These are phyloP conservation scores for Pythium brachiatum DNA, from an alignment of 352 stramenopile genomes.

Conservation along the genomic window DNA sequence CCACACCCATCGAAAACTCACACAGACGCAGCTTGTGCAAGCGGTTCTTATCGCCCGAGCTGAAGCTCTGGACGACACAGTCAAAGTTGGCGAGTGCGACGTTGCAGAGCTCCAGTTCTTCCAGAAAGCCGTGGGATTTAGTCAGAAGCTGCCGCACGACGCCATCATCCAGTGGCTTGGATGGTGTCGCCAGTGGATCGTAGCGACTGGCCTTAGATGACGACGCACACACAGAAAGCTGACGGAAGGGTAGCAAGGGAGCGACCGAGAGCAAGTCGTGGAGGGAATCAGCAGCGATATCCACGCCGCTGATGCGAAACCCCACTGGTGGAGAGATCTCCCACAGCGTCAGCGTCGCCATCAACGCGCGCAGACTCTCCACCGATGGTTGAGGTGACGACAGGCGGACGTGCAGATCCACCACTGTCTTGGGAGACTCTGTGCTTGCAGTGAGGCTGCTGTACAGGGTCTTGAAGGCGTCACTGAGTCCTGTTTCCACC, in stretches of 20 bases:
- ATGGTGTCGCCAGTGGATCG: constrained; percentile 9
- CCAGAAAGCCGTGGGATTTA: constrained; percentile 11
- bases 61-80: constrained; percentile 12
- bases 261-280: constrained; percentile 5
- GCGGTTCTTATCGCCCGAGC: not conserved
- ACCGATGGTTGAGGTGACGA: not conserved
- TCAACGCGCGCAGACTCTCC: not conserved
- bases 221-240: constrained; percentile 17
- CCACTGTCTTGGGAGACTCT: not conserved
- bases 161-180: constrained; percentile 4
- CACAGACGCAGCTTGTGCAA: constrained; percentile 9
- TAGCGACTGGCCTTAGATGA: constrained; percentile 10
- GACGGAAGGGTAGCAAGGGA: constrained; percentile 10
- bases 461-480: constrained; percentile 11
- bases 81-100: constrained; percentile 18
- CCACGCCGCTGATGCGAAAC: constrained; percentile 13
- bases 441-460: not conserved
- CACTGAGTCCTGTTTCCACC: not conserved
- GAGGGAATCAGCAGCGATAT: constrained; percentile 5
- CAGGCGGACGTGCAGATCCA: constrained; percentile 14
- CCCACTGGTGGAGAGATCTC: not conserved
- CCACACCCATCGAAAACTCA: constrained; percentile 19
- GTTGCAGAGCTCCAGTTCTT: constrained; percentile 22
- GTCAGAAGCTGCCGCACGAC: constrained; percentile 8
- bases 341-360: constrained; percentile 12